Conservation (phyloP, 1,284 basidiomycete genomes). For the Ganoderma meredithae region DNA sequence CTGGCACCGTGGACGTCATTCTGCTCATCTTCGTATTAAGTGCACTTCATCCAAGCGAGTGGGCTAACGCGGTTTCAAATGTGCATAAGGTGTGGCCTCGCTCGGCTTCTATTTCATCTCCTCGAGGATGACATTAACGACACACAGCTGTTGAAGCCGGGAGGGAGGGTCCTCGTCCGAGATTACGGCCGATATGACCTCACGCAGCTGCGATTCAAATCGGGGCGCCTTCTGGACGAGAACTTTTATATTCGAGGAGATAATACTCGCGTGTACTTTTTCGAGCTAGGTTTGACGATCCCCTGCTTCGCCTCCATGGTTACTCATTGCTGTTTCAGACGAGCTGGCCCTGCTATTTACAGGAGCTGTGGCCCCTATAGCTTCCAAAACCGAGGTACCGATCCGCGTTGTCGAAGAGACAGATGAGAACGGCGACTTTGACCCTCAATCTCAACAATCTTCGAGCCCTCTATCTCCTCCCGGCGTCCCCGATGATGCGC, state of each 20-base stretch:
- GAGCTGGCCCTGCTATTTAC: constrained; percentile 86
- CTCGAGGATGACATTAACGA: neutral
- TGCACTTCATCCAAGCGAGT: constrained; percentile 94
- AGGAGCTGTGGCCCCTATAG: constrained; percentile 53
- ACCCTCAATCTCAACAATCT: constrained; percentile 9
- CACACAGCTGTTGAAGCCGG: constrained; percentile 86
- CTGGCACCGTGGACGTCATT: constrained; percentile 83
- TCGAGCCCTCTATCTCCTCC: constrained; percentile 12
- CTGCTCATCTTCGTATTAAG: constrained; percentile 96
- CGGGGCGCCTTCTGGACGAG: constrained; percentile 86
- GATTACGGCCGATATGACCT: constrained; percentile 97
- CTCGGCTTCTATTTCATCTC: neutral
- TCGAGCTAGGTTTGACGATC: constrained; percentile 72
- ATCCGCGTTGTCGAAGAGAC: constrained; percentile 47
- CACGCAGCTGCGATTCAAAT: constrained; percentile 93
- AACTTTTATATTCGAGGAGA: constrained; percentile 97
- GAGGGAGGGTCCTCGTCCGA: constrained; percentile 85
- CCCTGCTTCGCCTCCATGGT: neutral
- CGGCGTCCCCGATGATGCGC: constrained; percentile 9
- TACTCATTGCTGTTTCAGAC: constrained; percentile 54
- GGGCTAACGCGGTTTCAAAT: constrained; percentile 87
- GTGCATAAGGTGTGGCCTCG: constrained; percentile 67
- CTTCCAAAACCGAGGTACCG: constrained; percentile 40
- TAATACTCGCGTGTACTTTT: constrained; percentile 97
- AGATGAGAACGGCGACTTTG: constrained; percentile 39